Evolutionary conservation across 495 filamentous ascomycete species (phyloP).

Genomic region (Aspergillus sclerotiicarbonarius): DNA sequence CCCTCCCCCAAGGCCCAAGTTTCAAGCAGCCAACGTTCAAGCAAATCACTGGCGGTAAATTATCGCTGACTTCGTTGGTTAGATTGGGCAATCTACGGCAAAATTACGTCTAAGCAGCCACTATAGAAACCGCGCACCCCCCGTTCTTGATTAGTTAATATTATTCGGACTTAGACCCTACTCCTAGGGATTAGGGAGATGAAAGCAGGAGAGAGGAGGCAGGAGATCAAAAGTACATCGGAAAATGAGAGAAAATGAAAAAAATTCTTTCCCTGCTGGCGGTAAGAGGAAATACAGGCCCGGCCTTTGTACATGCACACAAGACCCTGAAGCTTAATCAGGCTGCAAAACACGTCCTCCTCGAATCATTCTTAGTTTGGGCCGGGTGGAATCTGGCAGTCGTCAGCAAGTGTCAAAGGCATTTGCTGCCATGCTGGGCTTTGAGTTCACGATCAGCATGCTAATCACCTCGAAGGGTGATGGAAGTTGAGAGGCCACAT

Average conservation of each 20-base stretch:
- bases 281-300: background rate
- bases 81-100: background rate
- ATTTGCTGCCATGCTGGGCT: no score
- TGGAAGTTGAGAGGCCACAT: background rate
- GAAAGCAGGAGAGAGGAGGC: background rate
- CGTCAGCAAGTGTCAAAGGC: background rate
- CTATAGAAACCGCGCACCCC: background rate
- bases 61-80: background rate
- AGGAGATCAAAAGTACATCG: background rate
- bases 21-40: background rate
- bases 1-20: background rate
- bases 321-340: conserved; percentile 15
- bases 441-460: conserved; percentile 10
- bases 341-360: conserved; percentile 8
- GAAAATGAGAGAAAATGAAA: background rate
- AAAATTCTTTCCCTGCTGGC: background rate
- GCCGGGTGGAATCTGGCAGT: background rate
- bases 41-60: conserved; percentile 9
- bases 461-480: background rate
- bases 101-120: background rate
- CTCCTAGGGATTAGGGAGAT: background rate
- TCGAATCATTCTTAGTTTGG: background rate
- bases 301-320: background rate
- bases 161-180: background rate
- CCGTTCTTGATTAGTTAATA: background rate